phyloP scores from a whole-genome alignment of 257 asterid genomes.

The Solanum stenotomum region DNA sequence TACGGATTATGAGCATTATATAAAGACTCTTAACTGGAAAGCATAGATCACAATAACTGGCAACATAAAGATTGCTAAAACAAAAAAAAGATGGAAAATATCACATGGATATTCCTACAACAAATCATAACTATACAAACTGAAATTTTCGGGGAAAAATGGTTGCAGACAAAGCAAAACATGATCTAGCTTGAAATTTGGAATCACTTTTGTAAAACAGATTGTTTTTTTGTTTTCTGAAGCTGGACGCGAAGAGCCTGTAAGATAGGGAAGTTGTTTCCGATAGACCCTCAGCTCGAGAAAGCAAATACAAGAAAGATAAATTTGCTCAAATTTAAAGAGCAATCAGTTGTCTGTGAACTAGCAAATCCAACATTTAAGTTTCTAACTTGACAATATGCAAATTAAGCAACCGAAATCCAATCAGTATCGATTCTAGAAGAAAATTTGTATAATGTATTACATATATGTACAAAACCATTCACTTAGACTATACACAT shows the following conservation, averaged over 20 bases:
- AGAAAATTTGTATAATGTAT: background rate
- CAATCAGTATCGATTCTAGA: background rate
- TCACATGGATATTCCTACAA: background rate
- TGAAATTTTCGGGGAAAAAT: background rate
- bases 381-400: background rate
- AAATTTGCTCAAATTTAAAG: background rate
- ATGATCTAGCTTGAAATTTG: background rate
- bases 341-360: background rate
- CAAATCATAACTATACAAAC: background rate
- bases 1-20: background rate
- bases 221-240: background rate
- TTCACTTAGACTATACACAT: background rate
- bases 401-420: background rate
- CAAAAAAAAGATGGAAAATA: background rate
- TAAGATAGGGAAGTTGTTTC: background rate
- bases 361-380: background rate
- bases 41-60: background rate
- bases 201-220: background rate
- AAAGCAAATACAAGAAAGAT: background rate
- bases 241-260: background rate
- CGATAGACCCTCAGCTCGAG: background rate
- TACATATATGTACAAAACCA: background rate
- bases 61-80: background rate
- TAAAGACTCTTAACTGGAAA: background rate
- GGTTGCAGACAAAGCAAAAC: background rate